A percentile compares a stretch with the other conserved stretches of the same genome.
These are phyloP conservation scores for Hericium erinaceus DNA, from an alignment of 768 basidiomycete species.

Conservation along the genomic window DNA sequence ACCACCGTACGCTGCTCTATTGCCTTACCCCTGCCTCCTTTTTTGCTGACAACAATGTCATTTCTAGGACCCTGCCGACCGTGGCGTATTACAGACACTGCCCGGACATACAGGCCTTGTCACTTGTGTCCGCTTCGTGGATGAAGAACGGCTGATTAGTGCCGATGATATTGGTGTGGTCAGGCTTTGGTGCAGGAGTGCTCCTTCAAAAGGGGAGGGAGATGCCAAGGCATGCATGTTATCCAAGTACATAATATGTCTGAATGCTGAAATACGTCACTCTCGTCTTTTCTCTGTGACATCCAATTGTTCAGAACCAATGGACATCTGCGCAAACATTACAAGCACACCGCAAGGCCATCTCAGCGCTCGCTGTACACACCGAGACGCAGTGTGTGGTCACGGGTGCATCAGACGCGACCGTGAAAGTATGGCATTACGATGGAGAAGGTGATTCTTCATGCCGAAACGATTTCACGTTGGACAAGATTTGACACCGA, in stretches of 20 bases:
- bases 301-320: constrained; percentile 26
- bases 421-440: constrained; percentile 66
- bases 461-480: neutral
- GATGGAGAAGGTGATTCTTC: constrained; percentile 23
- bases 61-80: constrained; percentile 37
- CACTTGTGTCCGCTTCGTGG: constrained; percentile 66
- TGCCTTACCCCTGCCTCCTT: neutral
- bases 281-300: constrained; percentile 3
- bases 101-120: constrained; percentile 67
- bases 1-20: constrained; percentile 30
- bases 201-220: constrained; percentile 11
- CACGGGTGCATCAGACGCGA: constrained; percentile 79
- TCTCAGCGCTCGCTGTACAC: constrained; percentile 56
- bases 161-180: constrained; percentile 72
- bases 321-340: constrained; percentile 40
- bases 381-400: constrained; percentile 35
- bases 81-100: constrained; percentile 59
- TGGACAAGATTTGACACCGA: neutral
- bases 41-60: neutral
- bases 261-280: constrained; percentile 14
- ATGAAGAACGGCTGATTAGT: constrained; percentile 44
- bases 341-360: constrained; percentile 57
- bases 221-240: constrained; percentile 26
- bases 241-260: constrained; percentile 19
- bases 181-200: constrained; percentile 42